Base-by-base conservation (phyloP, 352 stramenopile genomes). In the Halophytophthora batemanensis region DNA sequence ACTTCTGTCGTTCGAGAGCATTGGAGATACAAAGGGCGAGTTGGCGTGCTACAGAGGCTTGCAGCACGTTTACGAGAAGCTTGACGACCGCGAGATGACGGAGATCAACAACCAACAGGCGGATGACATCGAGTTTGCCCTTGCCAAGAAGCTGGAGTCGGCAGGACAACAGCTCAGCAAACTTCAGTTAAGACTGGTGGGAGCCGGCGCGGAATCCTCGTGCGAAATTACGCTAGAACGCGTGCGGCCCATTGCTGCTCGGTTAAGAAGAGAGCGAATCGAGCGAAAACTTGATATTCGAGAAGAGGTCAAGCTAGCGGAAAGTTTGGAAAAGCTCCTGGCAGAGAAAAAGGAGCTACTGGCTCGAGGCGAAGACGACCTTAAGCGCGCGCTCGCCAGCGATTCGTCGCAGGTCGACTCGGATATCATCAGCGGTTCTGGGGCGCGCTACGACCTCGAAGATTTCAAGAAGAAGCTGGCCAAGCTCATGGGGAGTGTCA, bases 381-480 rank as follows among this genome's bases (percentile, higher is more conserved):
- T 90, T 5, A 88, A 88, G 58, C 66, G 76, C 18, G 79, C 79
- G 13, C 60, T 86, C 3, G 75, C 70, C 0, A 87, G 73, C 25
- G 79, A 90, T 44, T 83, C 77, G 1, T 45, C 61, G 2, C 73
- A 85, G 45, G 77, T 90, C 4, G 82, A 93, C 38, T 90, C 82
- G 15, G 57, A 39, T 2, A 71, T 90, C 37, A 73, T 93, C 31
- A 86, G 47, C 10, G 77, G 77, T 4, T 66, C 69, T 1, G 64
- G 55, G 17, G 79, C 69, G 5, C 77, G 79, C 2, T 93, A 87
- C 44, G 80, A 90, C 22, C 67, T 89, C 14, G 77, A 86, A 3
- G 69, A 86, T 38, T 93, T 90, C 63, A 88, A 86, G 49, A 65
- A 71, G n/a, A 90, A 88, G 42, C 65, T 90, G 1, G 71, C 63